Percentiles rank a stretch among this genome's conserved stretches.
These are phyloP conservation scores for Scalesia atractyloides DNA, from an alignment of 129 eudicot species.

Conservation along the genomic window DNA sequence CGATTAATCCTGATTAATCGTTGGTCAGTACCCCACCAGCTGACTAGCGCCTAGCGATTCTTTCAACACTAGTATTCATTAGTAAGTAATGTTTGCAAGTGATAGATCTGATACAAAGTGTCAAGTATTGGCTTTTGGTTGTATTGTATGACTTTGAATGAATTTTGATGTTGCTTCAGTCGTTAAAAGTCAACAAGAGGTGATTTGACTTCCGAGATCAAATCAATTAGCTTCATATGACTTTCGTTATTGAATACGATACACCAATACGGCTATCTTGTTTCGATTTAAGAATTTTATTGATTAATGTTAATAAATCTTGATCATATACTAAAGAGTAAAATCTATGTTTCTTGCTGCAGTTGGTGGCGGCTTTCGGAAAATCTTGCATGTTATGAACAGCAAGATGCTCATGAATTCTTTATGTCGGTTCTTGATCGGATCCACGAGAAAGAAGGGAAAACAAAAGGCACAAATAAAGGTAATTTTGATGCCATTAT, in stretches of 20 bases:
- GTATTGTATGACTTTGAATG: not conserved
- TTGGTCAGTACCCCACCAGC: no score
- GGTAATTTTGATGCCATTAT: slow-evolving; percentile 50
- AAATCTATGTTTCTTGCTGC: slow-evolving; percentile 36
- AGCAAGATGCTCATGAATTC: slow-evolving; percentile 82
- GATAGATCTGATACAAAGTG: slow-evolving; percentile 8
- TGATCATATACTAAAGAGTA: no score
- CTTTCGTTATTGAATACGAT: not conserved
- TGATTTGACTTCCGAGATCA: slow-evolving; percentile 14
- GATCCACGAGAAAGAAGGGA: slow-evolving; percentile 70
- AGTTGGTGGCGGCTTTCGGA: slow-evolving; percentile 84
- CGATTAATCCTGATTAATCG: no score
- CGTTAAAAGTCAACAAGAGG: not conserved
- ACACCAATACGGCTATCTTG: not conserved
- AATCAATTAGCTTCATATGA: slow-evolving; percentile 7
- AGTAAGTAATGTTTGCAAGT: slow-evolving; percentile 3
- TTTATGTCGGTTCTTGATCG: slow-evolving; percentile 65
- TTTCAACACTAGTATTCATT: not conserved
- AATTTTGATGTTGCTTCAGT: not conserved
- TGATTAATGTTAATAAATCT: not conserved
- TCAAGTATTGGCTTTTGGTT: not conserved
- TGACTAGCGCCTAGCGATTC: no score
- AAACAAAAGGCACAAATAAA: slow-evolving; percentile 42
- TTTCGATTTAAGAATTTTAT: not conserved
- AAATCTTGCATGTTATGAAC: slow-evolving; percentile 75